Evolutionary conservation across 176 grass and related monocot genomes (phyloP).

Genomic region (Ensete glaucum): DNA sequence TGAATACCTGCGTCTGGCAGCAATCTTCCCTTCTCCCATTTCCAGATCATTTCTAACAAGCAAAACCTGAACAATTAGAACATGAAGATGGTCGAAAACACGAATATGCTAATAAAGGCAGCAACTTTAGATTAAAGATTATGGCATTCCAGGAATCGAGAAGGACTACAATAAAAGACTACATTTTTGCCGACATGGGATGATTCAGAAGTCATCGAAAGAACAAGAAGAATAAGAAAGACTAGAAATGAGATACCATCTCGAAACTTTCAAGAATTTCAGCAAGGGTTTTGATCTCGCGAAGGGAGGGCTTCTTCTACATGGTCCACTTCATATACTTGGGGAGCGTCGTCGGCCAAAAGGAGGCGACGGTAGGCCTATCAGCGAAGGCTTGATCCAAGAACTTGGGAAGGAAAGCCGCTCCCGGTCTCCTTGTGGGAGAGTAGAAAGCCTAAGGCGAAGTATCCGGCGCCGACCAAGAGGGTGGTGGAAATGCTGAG

Average conservation of each 20-base stretch:
- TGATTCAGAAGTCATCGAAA: background rate
- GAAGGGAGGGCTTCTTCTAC: constrained; percentile 22
- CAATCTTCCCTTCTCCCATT: constrained; percentile 98
- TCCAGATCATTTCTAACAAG: constrained; percentile 95
- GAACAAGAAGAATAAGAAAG: background rate
- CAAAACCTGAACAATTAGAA: constrained; percentile 40
- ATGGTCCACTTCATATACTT: background rate
- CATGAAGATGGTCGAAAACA: background rate
- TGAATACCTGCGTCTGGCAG: constrained; percentile 74
- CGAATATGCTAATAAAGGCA: background rate
- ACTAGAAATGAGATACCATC: constrained; percentile 38
- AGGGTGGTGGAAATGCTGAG: constrained; percentile 27
- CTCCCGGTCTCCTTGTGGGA: constrained; percentile 27
- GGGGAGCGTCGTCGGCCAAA: constrained; percentile 23
- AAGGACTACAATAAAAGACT: background rate
- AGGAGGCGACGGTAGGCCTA: constrained; percentile 14
- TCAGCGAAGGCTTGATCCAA: constrained; percentile 34
- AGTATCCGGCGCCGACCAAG: constrained; percentile 62
- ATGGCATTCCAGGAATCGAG: background rate
- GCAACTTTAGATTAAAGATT: background rate
- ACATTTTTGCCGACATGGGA: background rate
- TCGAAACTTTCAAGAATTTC: constrained; percentile 91
- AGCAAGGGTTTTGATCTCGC: constrained; percentile 78
- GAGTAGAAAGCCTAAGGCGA: constrained; percentile 71
- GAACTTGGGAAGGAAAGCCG: constrained; percentile 33